phyloP scores from a whole-genome alignment of 441 rosid species.

The Corymbia citriodora region DNA sequence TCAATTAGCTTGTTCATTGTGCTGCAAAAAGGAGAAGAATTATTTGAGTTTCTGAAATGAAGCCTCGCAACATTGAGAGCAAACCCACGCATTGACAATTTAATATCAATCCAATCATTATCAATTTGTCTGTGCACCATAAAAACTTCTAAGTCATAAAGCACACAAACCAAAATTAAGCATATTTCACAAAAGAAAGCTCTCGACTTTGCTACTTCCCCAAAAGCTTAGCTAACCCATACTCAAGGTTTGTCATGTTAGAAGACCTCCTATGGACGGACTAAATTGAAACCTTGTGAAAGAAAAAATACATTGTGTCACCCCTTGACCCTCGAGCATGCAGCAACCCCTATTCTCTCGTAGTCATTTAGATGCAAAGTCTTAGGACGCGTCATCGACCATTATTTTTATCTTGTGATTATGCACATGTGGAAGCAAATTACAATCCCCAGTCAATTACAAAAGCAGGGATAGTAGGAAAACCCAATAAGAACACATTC shows the following conservation, averaged over 20 bases:
- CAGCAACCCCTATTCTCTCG: no score
- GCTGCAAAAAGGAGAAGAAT: constrained; percentile 24
- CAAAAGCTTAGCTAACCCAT: background rate
- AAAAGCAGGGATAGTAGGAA: no score
- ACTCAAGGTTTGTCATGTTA: background rate
- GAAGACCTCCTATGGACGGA: background rate
- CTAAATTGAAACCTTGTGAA: background rate
- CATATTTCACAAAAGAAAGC: background rate
- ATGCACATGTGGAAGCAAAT: no score
- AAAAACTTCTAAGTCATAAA: background rate
- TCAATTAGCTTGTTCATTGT: constrained; percentile 88
- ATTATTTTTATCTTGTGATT: no score
- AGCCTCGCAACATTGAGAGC: background rate
- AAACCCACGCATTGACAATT: background rate
- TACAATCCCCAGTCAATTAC: no score
- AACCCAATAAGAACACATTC: no score
- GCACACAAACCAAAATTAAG: background rate
- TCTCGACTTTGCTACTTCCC: background rate
- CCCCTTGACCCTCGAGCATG: no score
- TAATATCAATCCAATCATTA: background rate
- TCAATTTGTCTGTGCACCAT: background rate
- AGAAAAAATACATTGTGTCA: background rate
- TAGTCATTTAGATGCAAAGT: no score
- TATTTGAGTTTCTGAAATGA: background rate
- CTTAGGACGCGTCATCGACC: no score